These are phyloP conservation scores for Nematocida ironsii DNA, from an alignment of 371 early-diverging fungal genomes.

Conservation along the genomic window DNA sequence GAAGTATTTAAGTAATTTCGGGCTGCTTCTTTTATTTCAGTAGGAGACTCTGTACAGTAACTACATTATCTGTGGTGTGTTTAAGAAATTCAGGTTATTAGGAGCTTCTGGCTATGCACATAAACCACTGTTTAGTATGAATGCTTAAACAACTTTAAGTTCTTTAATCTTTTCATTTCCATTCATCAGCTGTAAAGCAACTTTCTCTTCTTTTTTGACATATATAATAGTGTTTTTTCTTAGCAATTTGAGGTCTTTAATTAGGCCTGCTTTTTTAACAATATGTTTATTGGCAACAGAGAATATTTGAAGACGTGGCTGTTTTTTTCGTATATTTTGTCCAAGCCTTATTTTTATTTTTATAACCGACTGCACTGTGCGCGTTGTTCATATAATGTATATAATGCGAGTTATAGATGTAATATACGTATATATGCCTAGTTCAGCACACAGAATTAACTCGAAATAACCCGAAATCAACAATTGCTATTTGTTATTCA, in stretches of 20 bases:
- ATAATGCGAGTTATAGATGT: too few species aligned
- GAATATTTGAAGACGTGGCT: constrained; percentile 1
- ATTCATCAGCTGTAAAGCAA: not conserved
- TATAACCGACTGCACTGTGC: not conserved
- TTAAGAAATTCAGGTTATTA: too few species aligned
- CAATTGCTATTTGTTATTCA: too few species aligned
- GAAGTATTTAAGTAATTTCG: too few species aligned
- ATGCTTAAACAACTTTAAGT: not conserved
- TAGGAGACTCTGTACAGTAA: too few species aligned
- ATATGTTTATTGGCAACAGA: not conserved
- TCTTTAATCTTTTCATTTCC: not conserved
- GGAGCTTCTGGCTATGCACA: too few species aligned
- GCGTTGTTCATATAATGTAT: not conserved
- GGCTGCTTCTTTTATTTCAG: too few species aligned
- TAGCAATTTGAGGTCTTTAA: not conserved
- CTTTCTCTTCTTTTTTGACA: not conserved
- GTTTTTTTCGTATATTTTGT: constrained; percentile 10
- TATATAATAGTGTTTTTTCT: constrained; percentile 33
- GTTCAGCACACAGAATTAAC: too few species aligned
- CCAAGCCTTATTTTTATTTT: constrained; percentile 25
- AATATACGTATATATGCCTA: too few species aligned
- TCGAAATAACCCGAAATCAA: too few species aligned
- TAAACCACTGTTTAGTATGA: too few species aligned
- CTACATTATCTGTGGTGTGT: too few species aligned
- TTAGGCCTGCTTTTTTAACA: not conserved